Base-by-base conservation (phyloP, 2,329 filamentous ascomycete species). In the Penicillium sp. region DNA sequence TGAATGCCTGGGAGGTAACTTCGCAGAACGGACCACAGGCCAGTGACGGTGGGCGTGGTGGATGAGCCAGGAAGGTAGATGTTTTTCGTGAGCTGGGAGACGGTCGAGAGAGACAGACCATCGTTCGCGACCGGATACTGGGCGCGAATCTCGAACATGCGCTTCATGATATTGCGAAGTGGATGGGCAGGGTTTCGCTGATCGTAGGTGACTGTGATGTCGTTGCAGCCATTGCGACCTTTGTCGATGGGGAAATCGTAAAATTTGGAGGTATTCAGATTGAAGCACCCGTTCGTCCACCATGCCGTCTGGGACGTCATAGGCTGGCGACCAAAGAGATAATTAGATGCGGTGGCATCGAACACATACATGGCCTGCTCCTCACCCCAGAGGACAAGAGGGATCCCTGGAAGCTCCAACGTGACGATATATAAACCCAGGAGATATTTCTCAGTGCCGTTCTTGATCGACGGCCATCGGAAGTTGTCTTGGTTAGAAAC, bases 401-500 rank as follows among this genome's bases (percentile, higher is more conserved):
- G 77, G 19, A 82, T 79, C 11, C 80, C 80, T 1, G 80, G 80
- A 56, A 83, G 69, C 31, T 79, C 65, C 35, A 83, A 56, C 0
- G 78, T 79, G 1, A 76, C 78, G 30, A 83, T 70, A 51, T 79
- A 82, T 10, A 76, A 66, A 4, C 72, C 80, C 4, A 83, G 60
- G 5, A 82, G 63, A 55, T 79, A 75, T 30, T 76, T 71, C 51
- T 81, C 69, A 0, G 76, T 75, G 3, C 80, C 80, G 41, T 78
- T 72, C 23, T 68, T 65, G 16, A 83, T 66, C 7, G 77, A 71
- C 6, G 79, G 79, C 80, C 80, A 83, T 23, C 79, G 71, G 51
- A 83, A 79, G 6, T 83, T 78, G 54, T 84, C 80, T 61, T 84
- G 80, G 53, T 83, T 83, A 4, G 79, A 80, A 2, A 75, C 73